Percentiles rank a stretch among this genome's conserved stretches.
Conservation (phyloP, 768 basidiomycete species). For the Tylopilus sp. region DNA sequence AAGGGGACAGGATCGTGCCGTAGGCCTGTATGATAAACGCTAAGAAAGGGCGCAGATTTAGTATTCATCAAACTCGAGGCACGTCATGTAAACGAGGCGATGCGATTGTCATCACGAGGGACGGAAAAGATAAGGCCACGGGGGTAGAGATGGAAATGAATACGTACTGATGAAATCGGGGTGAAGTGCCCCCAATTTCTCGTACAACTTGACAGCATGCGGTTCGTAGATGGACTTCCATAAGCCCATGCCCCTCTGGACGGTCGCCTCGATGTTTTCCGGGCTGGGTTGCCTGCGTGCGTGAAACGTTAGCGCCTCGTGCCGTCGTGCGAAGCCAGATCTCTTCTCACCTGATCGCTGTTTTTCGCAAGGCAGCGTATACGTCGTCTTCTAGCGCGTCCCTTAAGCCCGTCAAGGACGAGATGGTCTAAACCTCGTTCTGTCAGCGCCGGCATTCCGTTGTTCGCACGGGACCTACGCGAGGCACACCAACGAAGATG, state of each 20-base stretch:
- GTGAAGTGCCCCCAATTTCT: conserved; percentile 84
- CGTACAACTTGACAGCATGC: conserved; percentile 83
- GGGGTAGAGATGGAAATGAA: conserved; percentile 28
- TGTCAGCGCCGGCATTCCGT: not conserved
- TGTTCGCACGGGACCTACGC: conserved; percentile 46
- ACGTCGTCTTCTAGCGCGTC: conserved; percentile 82
- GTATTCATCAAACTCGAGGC: conserved; percentile 32
- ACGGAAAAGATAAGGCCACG: conserved; percentile 32
- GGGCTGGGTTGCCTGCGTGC: conserved; percentile 51
- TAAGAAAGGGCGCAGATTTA: conserved; percentile 34
- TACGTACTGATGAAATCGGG: conserved; percentile 91
- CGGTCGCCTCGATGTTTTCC: conserved; percentile 65
- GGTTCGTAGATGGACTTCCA: conserved; percentile 90
- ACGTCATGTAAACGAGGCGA: conserved; percentile 31
- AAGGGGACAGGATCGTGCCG: conserved; percentile 71
- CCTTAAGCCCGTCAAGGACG: conserved; percentile 73
- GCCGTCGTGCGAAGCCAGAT: conserved; percentile 11
- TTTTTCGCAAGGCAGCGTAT: conserved; percentile 61
- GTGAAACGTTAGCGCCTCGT: conserved; percentile 24
- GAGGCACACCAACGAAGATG: conserved; percentile 85
- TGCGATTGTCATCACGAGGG: conserved; percentile 27
- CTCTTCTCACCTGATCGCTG: conserved; percentile 58
- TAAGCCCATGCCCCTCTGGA: conserved; percentile 63
- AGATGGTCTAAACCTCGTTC: conserved; percentile 59
- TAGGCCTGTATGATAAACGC: conserved; percentile 88